These are phyloP conservation scores for Dactylonectria macrodidyma DNA, from an alignment of 2,329 filamentous ascomycete species.

Conservation along the genomic window DNA sequence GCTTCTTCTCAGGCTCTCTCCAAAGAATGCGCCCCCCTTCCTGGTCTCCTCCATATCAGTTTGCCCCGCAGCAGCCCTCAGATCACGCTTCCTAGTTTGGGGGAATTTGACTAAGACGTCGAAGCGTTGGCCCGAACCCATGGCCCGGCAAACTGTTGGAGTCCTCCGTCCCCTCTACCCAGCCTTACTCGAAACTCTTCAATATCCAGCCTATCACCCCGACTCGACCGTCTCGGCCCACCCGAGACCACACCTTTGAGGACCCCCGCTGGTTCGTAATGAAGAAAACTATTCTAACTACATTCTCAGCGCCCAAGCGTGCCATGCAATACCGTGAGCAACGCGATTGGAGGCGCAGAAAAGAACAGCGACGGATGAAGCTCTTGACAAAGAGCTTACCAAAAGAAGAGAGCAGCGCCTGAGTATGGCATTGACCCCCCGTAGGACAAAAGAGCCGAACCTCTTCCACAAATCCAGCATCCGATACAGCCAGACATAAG, in stretches of 20 bases:
- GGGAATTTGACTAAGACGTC: constrained; percentile 57
- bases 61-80: constrained; percentile 36
- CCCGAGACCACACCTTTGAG: constrained; percentile 22
- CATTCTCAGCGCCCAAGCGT: constrained; percentile 53
- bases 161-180: constrained; percentile 49
- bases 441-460: constrained; percentile 25
- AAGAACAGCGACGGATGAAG: constrained; percentile 56
- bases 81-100: constrained; percentile 53
- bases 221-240: constrained; percentile 35
- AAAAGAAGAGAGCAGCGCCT: constrained; percentile 22
- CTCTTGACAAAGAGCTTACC: constrained; percentile 44
- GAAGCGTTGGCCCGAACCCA: constrained; percentile 53
- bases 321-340: constrained; percentile 55
- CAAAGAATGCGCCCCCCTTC: constrained; percentile 48
- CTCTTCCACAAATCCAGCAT: constrained; percentile 27
- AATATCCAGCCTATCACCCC: constrained; percentile 42
- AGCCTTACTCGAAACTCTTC: constrained; percentile 42
- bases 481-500: constrained; percentile 35
- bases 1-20: constrained; percentile 38
- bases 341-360: constrained; percentile 55
- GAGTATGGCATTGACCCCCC: constrained; percentile 30
- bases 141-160: constrained; percentile 48
- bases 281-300: neutral
- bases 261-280: constrained; percentile 4
- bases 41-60: constrained; percentile 36